Conservation (phyloP, 345 rosid genomes). For the Melastoma malabathricum region DNA sequence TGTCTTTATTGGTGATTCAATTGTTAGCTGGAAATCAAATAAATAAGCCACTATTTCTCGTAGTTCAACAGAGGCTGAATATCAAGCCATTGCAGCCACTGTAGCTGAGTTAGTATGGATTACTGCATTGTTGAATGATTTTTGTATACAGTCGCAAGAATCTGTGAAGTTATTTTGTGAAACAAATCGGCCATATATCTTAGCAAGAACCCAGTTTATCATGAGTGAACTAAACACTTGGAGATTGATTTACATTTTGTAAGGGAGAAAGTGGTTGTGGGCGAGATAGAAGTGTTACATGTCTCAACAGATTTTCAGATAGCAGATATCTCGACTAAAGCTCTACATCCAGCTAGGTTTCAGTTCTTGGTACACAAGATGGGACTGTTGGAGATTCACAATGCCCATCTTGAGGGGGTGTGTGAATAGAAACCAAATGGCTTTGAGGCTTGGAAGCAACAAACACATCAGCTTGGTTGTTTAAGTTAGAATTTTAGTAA, state of each 20-base stretch:
- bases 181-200: not conserved
- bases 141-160: not conserved
- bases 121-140: not conserved
- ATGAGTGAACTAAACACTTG: not conserved
- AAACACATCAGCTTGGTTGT: no score
- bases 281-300: not conserved
- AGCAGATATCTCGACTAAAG: not conserved
- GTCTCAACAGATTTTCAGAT: not conserved
- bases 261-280: not conserved
- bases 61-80: not conserved
- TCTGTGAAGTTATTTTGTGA: not conserved
- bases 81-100: not conserved
- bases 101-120: not conserved
- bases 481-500: no score
- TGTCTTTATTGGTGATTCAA: not conserved
- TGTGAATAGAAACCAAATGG: no score
- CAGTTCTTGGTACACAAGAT: not conserved
- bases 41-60: not conserved
- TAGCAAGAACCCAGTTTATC: not conserved
- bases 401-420: conserved; percentile 1
- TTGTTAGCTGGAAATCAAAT: not conserved
- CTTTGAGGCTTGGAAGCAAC: no score
- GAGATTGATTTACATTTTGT: conserved; percentile 1
- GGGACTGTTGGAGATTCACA: not conserved
- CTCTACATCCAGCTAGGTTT: not conserved